Conservation (phyloP, 495 filamentous ascomycete species). For the Aspergillus campestris region DNA sequence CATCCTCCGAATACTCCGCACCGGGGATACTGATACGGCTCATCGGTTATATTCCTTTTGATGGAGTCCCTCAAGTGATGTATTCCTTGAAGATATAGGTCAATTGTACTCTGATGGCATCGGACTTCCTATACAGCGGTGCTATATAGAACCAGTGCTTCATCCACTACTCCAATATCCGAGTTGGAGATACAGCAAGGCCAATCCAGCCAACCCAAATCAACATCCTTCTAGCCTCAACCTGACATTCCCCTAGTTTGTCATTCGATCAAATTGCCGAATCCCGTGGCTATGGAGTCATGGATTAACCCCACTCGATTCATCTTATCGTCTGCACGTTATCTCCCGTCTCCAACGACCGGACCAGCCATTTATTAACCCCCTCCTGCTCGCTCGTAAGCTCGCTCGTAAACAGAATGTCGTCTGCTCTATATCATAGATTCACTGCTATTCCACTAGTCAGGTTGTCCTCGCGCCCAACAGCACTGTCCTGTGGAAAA, state of each 20-base stretch:
- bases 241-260: not conserved
- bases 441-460: not conserved
- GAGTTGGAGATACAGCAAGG: not conserved
- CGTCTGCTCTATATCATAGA: not conserved
- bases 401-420: not conserved
- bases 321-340: constrained; percentile 7
- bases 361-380: not conserved
- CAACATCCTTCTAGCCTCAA: not conserved
- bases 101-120: too few relatives aligned
- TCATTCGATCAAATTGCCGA: constrained; percentile 2
- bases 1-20: too few relatives aligned
- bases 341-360: constrained; percentile 4
- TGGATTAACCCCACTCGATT: constrained; percentile 1
- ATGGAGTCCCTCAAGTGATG: too few relatives aligned
- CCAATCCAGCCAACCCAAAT: not conserved
- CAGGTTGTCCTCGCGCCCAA: constrained; percentile 2
- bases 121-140: too few relatives aligned
- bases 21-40: too few relatives aligned
- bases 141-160: not conserved
- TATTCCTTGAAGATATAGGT: too few relatives aligned
- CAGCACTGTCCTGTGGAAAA: not conserved
- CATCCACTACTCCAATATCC: not conserved
- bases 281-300: not conserved
- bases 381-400: not conserved
- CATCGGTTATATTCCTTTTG: too few relatives aligned